Percentiles rank a stretch among this genome's conserved stretches.
phyloP scores from a whole-genome alignment of 2,329 filamentous ascomycete genomes.

The Colletotrichum euphorbiae region DNA sequence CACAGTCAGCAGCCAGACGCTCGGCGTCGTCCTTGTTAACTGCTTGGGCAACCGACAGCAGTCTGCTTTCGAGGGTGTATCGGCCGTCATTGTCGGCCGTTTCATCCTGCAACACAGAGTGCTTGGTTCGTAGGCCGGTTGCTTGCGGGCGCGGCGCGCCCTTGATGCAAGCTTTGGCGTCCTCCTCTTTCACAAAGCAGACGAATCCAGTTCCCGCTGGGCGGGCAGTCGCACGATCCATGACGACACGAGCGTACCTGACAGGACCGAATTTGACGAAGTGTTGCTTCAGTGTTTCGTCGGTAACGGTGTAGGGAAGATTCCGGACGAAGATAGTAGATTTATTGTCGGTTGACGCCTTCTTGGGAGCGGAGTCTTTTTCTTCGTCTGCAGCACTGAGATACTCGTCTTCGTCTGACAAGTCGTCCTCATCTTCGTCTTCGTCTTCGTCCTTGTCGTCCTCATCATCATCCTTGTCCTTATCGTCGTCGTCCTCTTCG shows the following conservation, averaged over 20 bases:
- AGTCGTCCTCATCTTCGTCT: slow-evolving; percentile 58
- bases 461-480: slow-evolving; percentile 48
- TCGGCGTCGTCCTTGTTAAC: slow-evolving; percentile 86
- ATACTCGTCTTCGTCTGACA: slow-evolving; percentile 58
- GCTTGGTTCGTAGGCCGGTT: slow-evolving; percentile 64
- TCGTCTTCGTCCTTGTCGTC: slow-evolving; percentile 59
- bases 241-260: slow-evolving; percentile 90
- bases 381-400: slow-evolving; percentile 53
- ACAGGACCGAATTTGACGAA: slow-evolving; percentile 90
- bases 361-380: slow-evolving; percentile 48
- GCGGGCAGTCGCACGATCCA: slow-evolving; percentile 85
- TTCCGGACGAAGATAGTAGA: slow-evolving; percentile 94
- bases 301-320: slow-evolving; percentile 87
- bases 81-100: slow-evolving; percentile 82
- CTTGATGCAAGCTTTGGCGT: slow-evolving; percentile 81
- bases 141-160: slow-evolving; percentile 73
- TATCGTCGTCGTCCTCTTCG: slow-evolving; percentile 63
- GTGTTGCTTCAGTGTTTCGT: slow-evolving; percentile 84
- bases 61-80: slow-evolving; percentile 91
- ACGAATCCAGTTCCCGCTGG: slow-evolving; percentile 95
- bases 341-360: slow-evolving; percentile 69
- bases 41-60: slow-evolving; percentile 85
- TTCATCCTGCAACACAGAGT: slow-evolving; percentile 90
- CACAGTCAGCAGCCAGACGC: slow-evolving; percentile 78
- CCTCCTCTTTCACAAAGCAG: slow-evolving; percentile 83